These are phyloP conservation scores for Grigorovia jiainica DNA, from an alignment of 805 yeast genomes.

Conservation along the genomic window DNA sequence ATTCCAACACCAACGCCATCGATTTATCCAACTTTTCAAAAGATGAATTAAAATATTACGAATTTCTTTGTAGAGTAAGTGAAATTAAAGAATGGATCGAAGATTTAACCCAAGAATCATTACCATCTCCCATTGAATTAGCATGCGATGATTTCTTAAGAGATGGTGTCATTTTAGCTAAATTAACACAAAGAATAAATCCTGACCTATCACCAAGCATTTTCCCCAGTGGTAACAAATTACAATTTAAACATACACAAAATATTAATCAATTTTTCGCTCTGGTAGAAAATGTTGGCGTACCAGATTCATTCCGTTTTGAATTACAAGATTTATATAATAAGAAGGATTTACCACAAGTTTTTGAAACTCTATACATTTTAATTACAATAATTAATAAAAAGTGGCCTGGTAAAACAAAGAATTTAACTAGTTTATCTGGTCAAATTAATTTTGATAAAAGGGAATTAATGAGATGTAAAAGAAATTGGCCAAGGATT, in stretches of 20 bases:
- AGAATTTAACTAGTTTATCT: conserved; percentile 51
- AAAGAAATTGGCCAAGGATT: conserved; percentile 51
- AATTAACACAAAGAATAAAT: conserved; percentile 60
- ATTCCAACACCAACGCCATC: neutral
- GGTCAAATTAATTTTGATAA: conserved; percentile 52
- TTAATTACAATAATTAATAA: conserved; percentile 61
- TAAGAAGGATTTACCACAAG: conserved; percentile 85
- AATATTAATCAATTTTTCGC: conserved; percentile 78
- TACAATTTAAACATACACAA: conserved; percentile 86
- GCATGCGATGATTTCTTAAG: conserved; percentile 50
- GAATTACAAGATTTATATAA: conserved; percentile 92
- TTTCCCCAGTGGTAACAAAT: conserved; percentile 46
- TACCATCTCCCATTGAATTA: conserved; percentile 49
- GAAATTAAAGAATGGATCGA: conserved; percentile 83
- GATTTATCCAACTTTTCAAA: conserved; percentile 5
- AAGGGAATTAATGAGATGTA: conserved; percentile 60
- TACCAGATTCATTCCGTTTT: conserved; percentile 83
- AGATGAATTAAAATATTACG: conserved; percentile 45
- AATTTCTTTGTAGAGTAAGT: conserved; percentile 68
- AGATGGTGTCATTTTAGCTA: conserved; percentile 81
- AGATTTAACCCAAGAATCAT: conserved; percentile 44
- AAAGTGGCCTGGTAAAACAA: conserved; percentile 43
- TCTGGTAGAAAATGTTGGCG: conserved; percentile 55
- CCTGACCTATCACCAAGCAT: conserved; percentile 53
- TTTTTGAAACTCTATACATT: conserved; percentile 88